Conservation (phyloP, 768 basidiomycete species). For the Dacryopinax spathularia region DNA sequence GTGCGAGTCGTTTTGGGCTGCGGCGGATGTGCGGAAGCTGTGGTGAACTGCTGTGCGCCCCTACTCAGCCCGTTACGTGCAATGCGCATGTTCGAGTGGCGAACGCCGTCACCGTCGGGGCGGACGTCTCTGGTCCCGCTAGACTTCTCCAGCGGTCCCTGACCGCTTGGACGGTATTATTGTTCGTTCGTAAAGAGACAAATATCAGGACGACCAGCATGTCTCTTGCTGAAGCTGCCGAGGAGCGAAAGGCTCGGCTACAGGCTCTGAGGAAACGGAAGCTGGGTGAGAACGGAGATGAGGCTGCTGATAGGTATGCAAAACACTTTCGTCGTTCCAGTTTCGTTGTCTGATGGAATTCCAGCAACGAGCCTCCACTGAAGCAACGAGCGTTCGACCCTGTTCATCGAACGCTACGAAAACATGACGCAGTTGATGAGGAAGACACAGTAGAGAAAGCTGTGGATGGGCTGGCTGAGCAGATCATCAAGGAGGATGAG, state of each 20-base stretch:
- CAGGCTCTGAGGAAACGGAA: slow-evolving; percentile 63
- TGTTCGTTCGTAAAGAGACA: too few species aligned
- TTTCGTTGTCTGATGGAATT: not conserved
- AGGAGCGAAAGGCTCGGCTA: slow-evolving; percentile 67
- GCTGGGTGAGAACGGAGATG: slow-evolving; percentile 34
- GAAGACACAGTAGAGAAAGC: slow-evolving; percentile 77
- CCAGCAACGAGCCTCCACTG: not conserved
- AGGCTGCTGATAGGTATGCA: slow-evolving; percentile 27
- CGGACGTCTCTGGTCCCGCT: too few species aligned
- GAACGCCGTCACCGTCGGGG: too few species aligned
- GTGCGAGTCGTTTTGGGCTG: too few species aligned
- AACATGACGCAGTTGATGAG: slow-evolving; percentile 41
- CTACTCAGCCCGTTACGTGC: too few species aligned
- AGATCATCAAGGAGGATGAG: slow-evolving; percentile 77
- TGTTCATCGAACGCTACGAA: slow-evolving; percentile 62
- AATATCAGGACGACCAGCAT: too few species aligned
- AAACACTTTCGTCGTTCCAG: not conserved
- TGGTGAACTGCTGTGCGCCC: too few species aligned
- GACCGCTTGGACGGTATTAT: too few species aligned
- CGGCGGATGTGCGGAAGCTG: too few species aligned
- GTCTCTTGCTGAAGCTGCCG: slow-evolving; percentile 65
- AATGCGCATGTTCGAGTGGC: too few species aligned
- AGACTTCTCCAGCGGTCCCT: too few species aligned
- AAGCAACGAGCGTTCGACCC: slow-evolving; percentile 77
- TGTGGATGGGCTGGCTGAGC: slow-evolving; percentile 69